phyloP scores from a whole-genome alignment of 331 rosid species.

The Rosa hybrid region DNA sequence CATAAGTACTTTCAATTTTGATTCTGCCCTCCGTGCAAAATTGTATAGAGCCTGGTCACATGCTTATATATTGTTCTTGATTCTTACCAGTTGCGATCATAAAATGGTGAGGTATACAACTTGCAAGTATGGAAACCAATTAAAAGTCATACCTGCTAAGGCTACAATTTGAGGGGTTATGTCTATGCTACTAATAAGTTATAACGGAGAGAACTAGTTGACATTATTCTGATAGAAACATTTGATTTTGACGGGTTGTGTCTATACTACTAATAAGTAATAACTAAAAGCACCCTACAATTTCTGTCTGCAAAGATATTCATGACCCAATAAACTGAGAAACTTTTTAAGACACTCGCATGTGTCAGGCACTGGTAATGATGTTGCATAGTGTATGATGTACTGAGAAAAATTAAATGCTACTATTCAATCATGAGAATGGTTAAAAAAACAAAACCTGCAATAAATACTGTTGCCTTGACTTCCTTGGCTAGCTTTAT shows the following conservation, averaged over 20 bases:
- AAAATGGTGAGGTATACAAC: not conserved
- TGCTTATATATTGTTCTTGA: not conserved
- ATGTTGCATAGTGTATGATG: not conserved
- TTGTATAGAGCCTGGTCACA: not conserved
- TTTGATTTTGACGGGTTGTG: not conserved
- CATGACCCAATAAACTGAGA: not conserved
- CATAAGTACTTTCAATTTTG: conserved; percentile 9
- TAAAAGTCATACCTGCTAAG: not conserved
- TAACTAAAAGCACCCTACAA: not conserved
- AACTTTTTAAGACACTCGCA: not conserved
- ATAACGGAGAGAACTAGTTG: not conserved
- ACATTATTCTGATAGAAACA: not conserved
- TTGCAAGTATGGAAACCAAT: not conserved
- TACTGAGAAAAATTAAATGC: not conserved
- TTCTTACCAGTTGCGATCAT: not conserved
- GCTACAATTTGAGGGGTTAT: not conserved
- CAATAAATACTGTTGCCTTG: conserved; percentile 81
- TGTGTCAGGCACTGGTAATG: not conserved
- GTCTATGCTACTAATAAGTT: not conserved
- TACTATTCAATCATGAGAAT: conserved; percentile 17
- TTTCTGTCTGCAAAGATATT: not conserved
- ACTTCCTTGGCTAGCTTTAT: conserved; percentile 75
- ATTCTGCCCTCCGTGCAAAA: conserved; percentile 17
- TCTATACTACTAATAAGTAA: not conserved
- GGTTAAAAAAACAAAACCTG: conserved; percentile 49